Evolutionary conservation across 73 alveolate species (phyloP).

Genomic region (Durusdinium trenchii): DNA sequence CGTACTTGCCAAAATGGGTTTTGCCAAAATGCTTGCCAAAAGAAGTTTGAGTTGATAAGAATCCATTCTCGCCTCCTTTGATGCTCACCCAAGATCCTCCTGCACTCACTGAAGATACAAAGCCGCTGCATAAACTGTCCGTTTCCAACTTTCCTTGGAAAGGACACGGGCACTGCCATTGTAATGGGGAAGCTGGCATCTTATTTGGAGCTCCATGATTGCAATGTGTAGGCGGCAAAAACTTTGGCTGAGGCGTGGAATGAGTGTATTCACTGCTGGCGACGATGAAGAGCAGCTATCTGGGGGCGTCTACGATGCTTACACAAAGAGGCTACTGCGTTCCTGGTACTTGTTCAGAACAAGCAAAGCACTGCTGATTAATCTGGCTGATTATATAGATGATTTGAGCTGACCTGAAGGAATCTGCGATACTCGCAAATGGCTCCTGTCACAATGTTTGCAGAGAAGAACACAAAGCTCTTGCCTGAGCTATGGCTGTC

Average conservation of each 20-base stretch:
- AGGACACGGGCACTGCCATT: constrained; percentile 94
- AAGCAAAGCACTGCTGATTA: too few relatives aligned
- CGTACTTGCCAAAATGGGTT: neutral
- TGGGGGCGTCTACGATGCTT: constrained; percentile 78
- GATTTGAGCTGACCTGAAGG: too few relatives aligned
- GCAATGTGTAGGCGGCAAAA: neutral
- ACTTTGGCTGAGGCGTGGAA: constrained; percentile 57
- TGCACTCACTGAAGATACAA: too few relatives aligned
- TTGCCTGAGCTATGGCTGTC: neutral
- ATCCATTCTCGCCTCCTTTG: too few relatives aligned
- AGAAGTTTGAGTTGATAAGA: too few relatives aligned
- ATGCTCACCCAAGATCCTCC: too few relatives aligned
- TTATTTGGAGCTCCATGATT: neutral
- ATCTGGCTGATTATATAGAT: too few relatives aligned
- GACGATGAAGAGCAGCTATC: constrained; percentile 93
- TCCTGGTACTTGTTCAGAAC: too few relatives aligned
- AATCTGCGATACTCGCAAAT: constrained; percentile 87
- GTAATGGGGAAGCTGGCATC: constrained; percentile 75
- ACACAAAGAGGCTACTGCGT: constrained; percentile 58
- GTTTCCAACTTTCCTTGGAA: too few relatives aligned
- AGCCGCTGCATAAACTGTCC: too few relatives aligned
- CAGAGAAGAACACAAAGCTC: constrained; percentile 87
- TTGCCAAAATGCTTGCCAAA: neutral
- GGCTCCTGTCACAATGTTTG: constrained; percentile 93
- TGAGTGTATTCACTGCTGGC: constrained; percentile 62